Percentiles rank a stretch among this genome's conserved stretches.
Evolutionary conservation across 192 early-diverging fungal genomes (phyloP).

Genomic region (Gonapodya prolifera): DNA sequence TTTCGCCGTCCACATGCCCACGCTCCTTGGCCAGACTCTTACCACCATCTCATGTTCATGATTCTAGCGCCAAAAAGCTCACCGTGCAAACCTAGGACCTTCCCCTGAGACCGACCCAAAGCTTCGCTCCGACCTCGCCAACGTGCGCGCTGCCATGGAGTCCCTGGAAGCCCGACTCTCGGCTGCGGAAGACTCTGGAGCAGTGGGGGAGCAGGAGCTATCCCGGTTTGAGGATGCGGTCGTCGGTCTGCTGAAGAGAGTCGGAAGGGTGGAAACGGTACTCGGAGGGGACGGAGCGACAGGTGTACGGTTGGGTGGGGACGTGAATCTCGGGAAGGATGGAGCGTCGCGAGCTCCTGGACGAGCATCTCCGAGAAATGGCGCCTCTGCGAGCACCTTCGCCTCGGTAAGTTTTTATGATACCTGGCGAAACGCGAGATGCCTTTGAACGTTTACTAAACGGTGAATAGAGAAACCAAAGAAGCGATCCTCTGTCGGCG

Average conservation of each 20-base stretch:
- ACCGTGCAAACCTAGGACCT: not conserved
- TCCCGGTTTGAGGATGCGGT: constrained; percentile 50
- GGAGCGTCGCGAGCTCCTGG: not conserved
- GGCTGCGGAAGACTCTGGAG: not conserved
- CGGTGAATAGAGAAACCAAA: too few relatives aligned
- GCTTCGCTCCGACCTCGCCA: not conserved
- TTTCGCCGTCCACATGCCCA: too few relatives aligned
- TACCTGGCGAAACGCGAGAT: constrained; percentile 16
- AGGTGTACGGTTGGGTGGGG: constrained; percentile 22
- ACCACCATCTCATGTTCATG: not conserved
- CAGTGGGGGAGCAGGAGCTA: constrained; percentile 20
- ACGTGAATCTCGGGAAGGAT: constrained; percentile 9
- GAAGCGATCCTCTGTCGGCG: too few relatives aligned
- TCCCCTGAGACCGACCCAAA: not conserved
- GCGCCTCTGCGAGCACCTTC: not conserved
- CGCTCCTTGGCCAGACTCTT: too few relatives aligned
- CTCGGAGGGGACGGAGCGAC: constrained; percentile 27
- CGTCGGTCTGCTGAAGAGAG: constrained; percentile 43
- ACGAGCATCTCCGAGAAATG: constrained; percentile 12
- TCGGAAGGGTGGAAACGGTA: constrained; percentile 42
- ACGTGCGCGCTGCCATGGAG: not conserved
- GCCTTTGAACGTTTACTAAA: constrained; percentile 19
- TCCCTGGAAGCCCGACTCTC: not conserved
- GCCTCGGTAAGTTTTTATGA: not conserved
- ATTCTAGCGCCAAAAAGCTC: not conserved